Percentiles rank a stretch among this genome's conserved stretches.
phyloP scores from a whole-genome alignment of 768 basidiomycete species.

The Dendrothele bispora region DNA sequence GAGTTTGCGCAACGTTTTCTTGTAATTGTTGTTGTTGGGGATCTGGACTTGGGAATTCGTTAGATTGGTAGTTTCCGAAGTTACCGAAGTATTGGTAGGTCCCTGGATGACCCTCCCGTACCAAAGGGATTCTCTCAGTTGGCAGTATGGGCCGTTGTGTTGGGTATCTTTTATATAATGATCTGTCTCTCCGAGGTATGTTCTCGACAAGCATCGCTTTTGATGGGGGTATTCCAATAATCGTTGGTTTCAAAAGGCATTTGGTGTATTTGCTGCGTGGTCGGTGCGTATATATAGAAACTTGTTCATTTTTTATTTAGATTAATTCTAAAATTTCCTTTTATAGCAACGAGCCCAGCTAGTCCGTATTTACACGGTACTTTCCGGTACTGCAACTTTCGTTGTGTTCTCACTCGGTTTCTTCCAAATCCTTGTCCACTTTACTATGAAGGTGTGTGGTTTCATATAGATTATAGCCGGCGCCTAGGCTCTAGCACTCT shows the following conservation, averaged over 20 bases:
- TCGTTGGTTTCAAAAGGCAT: conserved; percentile 23
- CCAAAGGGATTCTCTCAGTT: conserved; percentile 44
- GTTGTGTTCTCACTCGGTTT: conserved; percentile 52
- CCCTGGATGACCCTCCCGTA: not conserved
- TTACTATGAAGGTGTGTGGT: conserved; percentile 63
- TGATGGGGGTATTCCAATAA: not conserved
- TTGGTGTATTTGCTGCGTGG: conserved; percentile 52
- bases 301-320: not conserved
- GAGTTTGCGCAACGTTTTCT: not conserved
- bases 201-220: not conserved
- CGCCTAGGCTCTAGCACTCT: not conserved
- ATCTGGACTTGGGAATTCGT: not conserved
- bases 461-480: not conserved
- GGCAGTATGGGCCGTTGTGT: conserved; percentile 53
- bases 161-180: conserved; percentile 58
- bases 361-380: conserved; percentile 56
- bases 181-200: conserved; percentile 50
- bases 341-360: conserved; percentile 53
- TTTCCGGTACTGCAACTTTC: conserved; percentile 46
- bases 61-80: conserved; percentile 67
- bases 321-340: conserved; percentile 1
- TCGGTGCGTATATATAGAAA: conserved; percentile 49
- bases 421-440: conserved; percentile 62
- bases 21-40: not conserved
- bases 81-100: conserved; percentile 48